A percentile compares a stretch with the other conserved stretches of the same genome.
Conservation (phyloP, 306 rosid species). For the Sicyos baderoa region DNA sequence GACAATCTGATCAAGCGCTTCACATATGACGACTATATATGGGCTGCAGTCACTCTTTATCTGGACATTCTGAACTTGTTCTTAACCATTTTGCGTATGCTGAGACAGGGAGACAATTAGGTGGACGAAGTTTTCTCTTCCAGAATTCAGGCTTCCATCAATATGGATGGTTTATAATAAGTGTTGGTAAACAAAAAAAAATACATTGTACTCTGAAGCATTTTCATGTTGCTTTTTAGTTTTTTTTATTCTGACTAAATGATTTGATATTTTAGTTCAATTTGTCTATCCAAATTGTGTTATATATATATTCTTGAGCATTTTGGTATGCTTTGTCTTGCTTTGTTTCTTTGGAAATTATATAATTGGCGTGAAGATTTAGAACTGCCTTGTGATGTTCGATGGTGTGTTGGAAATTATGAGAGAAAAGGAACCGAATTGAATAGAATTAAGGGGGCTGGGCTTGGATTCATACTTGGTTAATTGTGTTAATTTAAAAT, state of each 20-base stretch:
- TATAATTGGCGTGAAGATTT: not conserved
- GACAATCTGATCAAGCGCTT: conserved; percentile 83
- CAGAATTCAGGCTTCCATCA: not conserved
- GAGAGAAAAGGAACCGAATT: not conserved
- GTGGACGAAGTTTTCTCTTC: not conserved
- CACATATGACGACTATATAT: conserved; percentile 79
- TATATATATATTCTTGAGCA: not conserved
- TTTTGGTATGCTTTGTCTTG: not conserved
- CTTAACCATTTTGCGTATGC: conserved; percentile 75
- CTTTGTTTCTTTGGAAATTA: not conserved
- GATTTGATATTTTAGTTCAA: not conserved
- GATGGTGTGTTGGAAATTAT: not conserved
- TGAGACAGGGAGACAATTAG: conserved; percentile 64
- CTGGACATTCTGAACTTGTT: conserved; percentile 82
- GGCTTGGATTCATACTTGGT: not conserved
- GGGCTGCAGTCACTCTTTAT: conserved; percentile 84
- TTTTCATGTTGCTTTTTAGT: not conserved
- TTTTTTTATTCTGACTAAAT: not conserved
- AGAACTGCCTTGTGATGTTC: not conserved
- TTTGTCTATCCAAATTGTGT: not conserved
- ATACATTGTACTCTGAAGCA: conserved; percentile 13
- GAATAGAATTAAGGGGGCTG: not conserved
- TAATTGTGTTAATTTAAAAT: not conserved
- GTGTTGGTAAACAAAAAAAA: not conserved
- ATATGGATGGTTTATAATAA: not conserved